Evolutionary conservation across 306 rosid genomes (phyloP).

Genomic region (Vicia faba): DNA sequence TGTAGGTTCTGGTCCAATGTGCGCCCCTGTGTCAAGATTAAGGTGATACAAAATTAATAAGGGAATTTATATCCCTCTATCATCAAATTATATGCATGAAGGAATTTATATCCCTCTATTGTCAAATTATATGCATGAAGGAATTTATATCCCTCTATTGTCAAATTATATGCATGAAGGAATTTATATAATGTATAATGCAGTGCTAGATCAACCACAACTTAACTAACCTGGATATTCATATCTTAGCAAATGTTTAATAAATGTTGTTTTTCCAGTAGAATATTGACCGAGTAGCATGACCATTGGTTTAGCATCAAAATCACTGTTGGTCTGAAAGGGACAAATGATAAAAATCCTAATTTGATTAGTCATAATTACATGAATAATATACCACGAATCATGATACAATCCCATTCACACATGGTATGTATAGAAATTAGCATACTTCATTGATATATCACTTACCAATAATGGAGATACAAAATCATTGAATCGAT

Average conservation of each 20-base stretch:
- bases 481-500: constrained; percentile 85
- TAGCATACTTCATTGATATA: constrained; percentile 20
- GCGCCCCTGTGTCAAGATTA: constrained; percentile 67
- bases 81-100: neutral
- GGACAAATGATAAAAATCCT: constrained; percentile 31
- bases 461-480: constrained; percentile 73
- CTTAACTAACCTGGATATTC: constrained; percentile 80
- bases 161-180: constrained; percentile 8
- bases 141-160: constrained; percentile 20
- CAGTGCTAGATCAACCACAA: constrained; percentile 26
- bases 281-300: constrained; percentile 98
- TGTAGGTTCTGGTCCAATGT: constrained; percentile 98
- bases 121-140: constrained; percentile 5
- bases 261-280: constrained; percentile 95
- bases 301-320: constrained; percentile 97
- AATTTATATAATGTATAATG: constrained; percentile 32
- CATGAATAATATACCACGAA: constrained; percentile 14
- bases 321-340: constrained; percentile 73
- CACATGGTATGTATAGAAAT: constrained; percentile 6
- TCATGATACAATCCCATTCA: constrained; percentile 13
- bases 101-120: constrained; percentile 11
- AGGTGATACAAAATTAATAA: constrained; percentile 8
- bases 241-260: constrained; percentile 78
- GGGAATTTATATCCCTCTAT: constrained; percentile 23
- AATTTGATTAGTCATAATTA: constrained; percentile 25